Evolutionary conservation across 2,329 filamentous ascomycete genomes (phyloP).

Genomic region (Neofusicoccum ribis): DNA sequence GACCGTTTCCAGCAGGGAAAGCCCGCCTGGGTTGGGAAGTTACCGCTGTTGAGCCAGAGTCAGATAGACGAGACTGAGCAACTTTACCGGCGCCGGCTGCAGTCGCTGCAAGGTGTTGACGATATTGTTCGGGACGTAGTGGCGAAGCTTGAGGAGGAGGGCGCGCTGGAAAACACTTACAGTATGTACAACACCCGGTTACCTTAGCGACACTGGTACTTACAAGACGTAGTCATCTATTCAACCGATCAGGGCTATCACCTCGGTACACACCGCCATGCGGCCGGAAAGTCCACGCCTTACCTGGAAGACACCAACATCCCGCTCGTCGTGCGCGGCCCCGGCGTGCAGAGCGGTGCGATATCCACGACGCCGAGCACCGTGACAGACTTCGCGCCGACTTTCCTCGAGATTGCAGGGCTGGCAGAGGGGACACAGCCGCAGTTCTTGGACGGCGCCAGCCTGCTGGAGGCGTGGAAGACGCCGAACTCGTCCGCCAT

Average conservation of each 20-base stretch:
- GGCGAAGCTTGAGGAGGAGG: conserved; percentile 28
- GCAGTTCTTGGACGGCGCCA: conserved; percentile 32
- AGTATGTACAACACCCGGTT: neutral
- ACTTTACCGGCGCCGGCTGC: conserved; percentile 25
- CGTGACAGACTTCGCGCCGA: conserved; percentile 32
- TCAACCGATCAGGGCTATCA: conserved; percentile 34
- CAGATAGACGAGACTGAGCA: conserved; percentile 24
- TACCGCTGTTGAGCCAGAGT: conserved; percentile 22
- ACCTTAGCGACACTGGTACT: too few species aligned
- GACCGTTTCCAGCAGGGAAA: neutral
- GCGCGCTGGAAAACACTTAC: conserved; percentile 30
- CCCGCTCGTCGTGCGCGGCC: conserved; percentile 33
- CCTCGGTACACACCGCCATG: conserved; percentile 28
- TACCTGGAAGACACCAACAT: conserved; percentile 36
- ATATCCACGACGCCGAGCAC: conserved; percentile 27
- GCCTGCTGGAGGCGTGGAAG: conserved; percentile 33
- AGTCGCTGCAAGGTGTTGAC: conserved; percentile 33
- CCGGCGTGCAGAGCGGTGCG: conserved; percentile 25
- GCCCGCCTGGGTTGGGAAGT: neutral
- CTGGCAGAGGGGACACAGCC: conserved; percentile 24
- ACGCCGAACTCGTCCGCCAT: conserved; percentile 20
- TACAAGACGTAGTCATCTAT: conserved; percentile 23
- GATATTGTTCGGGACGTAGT: conserved; percentile 38
- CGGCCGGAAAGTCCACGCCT: conserved; percentile 28
- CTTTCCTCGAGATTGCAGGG: conserved; percentile 32